Percentiles rank a stretch among this genome's conserved stretches.
phyloP scores from a whole-genome alignment of 176 grass and related monocot species.

The barley (Hordeum vulgare) region MorexV3_pseudomolecules_assembly NC_058518.1:362861641-362862140 shows the following conservation, averaged over 20 bases:
- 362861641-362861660: not conserved
- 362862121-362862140: too few relatives aligned
- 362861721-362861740: not conserved
- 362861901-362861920: conserved; percentile 35
- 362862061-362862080: not conserved
- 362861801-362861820: conserved; percentile 75
- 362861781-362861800: conserved; percentile 87
- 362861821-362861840: conserved; percentile 92
- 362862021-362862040: not conserved
- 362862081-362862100: too few relatives aligned
- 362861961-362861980: conserved; percentile 43
- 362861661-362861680: not conserved
- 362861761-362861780: conserved; percentile 74
- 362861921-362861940: conserved; percentile 87
- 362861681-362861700: not conserved
- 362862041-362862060: conserved; percentile 18
- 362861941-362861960: conserved; percentile 39
- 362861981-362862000: conserved; percentile 13
- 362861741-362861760: not conserved
- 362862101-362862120: too few relatives aligned
- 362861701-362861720: not conserved
- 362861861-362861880: conserved; percentile 7
- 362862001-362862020: conserved; percentile 38
- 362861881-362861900: not conserved
- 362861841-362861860: conserved; percentile 61